phyloP scores from a whole-genome alignment of 2,329 filamentous ascomycete genomes.

The Neonectria hederae region DNA sequence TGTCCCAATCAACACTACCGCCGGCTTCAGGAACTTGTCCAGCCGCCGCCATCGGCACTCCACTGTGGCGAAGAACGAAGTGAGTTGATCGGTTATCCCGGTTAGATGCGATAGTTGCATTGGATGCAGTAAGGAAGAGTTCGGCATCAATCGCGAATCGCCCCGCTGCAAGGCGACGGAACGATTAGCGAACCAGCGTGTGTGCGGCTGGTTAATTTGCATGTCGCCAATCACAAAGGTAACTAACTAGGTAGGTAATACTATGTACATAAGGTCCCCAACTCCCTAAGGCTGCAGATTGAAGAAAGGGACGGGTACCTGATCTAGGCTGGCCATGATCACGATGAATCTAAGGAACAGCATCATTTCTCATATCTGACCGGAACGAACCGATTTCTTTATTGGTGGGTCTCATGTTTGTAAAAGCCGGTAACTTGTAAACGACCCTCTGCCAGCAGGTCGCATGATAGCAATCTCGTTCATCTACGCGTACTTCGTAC shows the following conservation, averaged over 20 bases:
- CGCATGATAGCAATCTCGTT: not conserved
- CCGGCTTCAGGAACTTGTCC: too few species aligned
- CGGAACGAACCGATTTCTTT: not conserved
- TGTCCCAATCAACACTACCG: not conserved
- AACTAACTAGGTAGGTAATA: too few species aligned
- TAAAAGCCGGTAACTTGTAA: not conserved
- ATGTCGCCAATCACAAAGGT: not conserved
- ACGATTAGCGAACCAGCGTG: conserved; percentile 23
- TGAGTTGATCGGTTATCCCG: not conserved
- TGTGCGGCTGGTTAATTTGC: not conserved
- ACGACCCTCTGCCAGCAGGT: not conserved
- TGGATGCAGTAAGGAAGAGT: conserved; percentile 3
- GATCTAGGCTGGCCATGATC: not conserved
- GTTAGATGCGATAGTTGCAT: conserved; percentile 13
- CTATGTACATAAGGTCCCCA: too few species aligned
- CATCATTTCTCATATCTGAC: not conserved
- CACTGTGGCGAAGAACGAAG: not conserved
- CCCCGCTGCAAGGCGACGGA: conserved; percentile 16
- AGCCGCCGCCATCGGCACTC: too few species aligned
- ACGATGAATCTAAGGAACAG: not conserved
- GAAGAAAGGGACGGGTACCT: not conserved
- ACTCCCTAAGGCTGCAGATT: not conserved
- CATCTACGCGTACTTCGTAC: not conserved
- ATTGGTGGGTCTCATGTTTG: not conserved
- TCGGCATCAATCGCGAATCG: conserved; percentile 19